Evolutionary conservation across 2,329 filamentous ascomycete species (phyloP).

Genomic region (Sarocladiaceae sp.): DNA sequence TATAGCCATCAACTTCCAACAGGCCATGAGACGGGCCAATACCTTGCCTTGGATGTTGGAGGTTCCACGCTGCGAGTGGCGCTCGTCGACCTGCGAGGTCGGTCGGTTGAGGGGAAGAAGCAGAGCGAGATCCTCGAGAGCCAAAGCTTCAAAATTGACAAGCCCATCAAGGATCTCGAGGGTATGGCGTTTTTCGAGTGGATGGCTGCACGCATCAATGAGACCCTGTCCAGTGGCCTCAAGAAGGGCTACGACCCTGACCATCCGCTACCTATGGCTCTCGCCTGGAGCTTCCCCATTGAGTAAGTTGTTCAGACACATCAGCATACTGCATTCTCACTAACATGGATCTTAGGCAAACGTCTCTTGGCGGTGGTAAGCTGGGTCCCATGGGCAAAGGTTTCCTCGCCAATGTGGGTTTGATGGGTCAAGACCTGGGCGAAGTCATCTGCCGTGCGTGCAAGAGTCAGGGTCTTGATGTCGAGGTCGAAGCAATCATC

Average conservation of each 20-base stretch:
- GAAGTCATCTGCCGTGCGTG: constrained; percentile 52
- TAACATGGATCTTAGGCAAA: constrained; percentile 45
- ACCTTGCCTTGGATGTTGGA: constrained; percentile 60
- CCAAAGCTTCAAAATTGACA: constrained; percentile 49
- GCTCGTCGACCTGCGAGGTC: constrained; percentile 52
- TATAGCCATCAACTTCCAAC: constrained; percentile 58
- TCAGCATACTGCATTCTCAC: constrained; percentile 7
- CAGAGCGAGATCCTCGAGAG: constrained; percentile 49
- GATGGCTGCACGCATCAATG: constrained; percentile 56
- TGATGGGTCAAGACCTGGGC: constrained; percentile 54
- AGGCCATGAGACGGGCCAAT: constrained; percentile 54
- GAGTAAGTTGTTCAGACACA: constrained; percentile 55
- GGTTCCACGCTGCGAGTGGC: constrained; percentile 62
- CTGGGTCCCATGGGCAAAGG: constrained; percentile 61
- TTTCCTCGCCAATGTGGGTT: constrained; percentile 51
- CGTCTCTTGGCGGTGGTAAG: constrained; percentile 52
- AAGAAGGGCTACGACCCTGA: constrained; percentile 29
- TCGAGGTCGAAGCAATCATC: constrained; percentile 54
- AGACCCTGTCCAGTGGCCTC: constrained; percentile 43
- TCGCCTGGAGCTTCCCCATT: constrained; percentile 66
- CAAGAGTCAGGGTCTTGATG: constrained; percentile 40
- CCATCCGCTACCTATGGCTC: constrained; percentile 48
- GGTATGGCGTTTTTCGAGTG: constrained; percentile 61
- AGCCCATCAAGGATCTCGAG: constrained; percentile 47
- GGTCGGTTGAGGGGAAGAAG: constrained; percentile 26